Evolutionary conservation across 345 rosid species (phyloP), one percentile per base, ranked within the genome.

Genomic region (Linum usitatissimum): DNA sequence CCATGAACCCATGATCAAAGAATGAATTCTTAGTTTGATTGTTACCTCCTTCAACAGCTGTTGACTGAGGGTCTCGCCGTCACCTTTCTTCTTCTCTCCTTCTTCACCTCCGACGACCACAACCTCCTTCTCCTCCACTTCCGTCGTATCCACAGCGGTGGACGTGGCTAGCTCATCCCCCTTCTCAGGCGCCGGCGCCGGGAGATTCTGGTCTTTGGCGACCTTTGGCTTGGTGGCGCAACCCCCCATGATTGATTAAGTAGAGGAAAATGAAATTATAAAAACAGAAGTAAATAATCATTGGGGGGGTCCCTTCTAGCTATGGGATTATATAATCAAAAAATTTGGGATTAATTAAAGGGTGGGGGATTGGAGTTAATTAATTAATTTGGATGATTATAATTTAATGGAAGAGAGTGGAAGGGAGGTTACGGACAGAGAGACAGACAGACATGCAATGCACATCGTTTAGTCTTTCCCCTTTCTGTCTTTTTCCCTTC

Each of bases 171-270:
- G 65, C 66, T 68, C 72, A 69, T 64, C 63, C 5, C 31, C 64
- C 8, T 61, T 31, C 51, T 69, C 73, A 3, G 68, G 68, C 0
- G 60, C 64, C 2, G 61, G 75, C 17, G 4, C 66, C 5, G 75
- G 77, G 51, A 45, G 70, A 17, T 21, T 61, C 18, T 45, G 79
- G 18, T 70, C 75, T 80, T 69, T 79, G 60, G 68, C 66, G 42
- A 75, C 81, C 77, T 75, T 79, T 0, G 81, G 81, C 69, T 79
- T 82, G 23, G 83, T 75, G 3, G 81, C 80, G 48, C 86, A 82
- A 14, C 73, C 81, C 56, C 86, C 86, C 83, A 79, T 81, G 30
- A 67, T 70, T 17, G 28, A 5, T 20, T 59, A 0, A 18, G 14
- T 23, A 15, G 34, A 19, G 30, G 63, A 17, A 36, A 62, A 3